Percentiles rank a stretch among this genome's conserved stretches.
Conservation (phyloP, 2,329 filamentous ascomycete species). For the Sporothrix pallida region DNA sequence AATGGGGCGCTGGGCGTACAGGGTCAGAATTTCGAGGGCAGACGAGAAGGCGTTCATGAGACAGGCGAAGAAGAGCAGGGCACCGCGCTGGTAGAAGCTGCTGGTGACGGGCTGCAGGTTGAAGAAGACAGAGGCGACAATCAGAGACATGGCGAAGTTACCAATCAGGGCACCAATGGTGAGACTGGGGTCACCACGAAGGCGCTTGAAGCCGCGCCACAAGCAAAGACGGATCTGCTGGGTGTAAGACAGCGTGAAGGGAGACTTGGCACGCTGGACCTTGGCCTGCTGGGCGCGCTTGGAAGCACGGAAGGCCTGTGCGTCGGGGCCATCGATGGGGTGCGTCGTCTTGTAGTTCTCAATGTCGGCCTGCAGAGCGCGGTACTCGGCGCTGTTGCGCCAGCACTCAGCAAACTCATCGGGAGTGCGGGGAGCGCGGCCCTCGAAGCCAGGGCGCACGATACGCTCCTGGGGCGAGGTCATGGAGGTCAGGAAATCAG, state of each 20-base stretch:
- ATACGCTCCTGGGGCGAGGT: conserved; percentile 64
- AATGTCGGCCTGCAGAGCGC: conserved; percentile 59
- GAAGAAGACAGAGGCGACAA: conserved; percentile 82
- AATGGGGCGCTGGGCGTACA: conserved; percentile 88
- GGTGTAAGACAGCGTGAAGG: conserved; percentile 78
- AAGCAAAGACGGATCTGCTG: conserved; percentile 82
- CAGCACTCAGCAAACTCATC: conserved; percentile 66
- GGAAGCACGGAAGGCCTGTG: conserved; percentile 61
- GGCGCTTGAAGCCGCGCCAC: conserved; percentile 77
- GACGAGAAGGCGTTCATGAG: conserved; percentile 84
- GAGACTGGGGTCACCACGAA: conserved; percentile 77
- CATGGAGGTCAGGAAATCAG: conserved; percentile 75
- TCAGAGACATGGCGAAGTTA: conserved; percentile 77
- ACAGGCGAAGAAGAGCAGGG: conserved; percentile 85
- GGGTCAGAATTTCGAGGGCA: conserved; percentile 81
- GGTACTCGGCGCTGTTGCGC: conserved; percentile 61
- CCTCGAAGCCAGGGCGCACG: conserved; percentile 61
- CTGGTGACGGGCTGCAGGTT: conserved; percentile 68
- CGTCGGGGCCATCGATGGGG: conserved; percentile 61
- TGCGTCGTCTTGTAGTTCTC: conserved; percentile 60
- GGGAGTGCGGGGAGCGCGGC: conserved; percentile 62
- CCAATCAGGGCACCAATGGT: conserved; percentile 71
- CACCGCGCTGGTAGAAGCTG: conserved; percentile 80
- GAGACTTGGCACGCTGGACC: conserved; percentile 69
- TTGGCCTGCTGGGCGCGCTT: conserved; percentile 62